phyloP scores from a whole-genome alignment of 768 basidiomycete species.

The Leccinum variicolor region DNA sequence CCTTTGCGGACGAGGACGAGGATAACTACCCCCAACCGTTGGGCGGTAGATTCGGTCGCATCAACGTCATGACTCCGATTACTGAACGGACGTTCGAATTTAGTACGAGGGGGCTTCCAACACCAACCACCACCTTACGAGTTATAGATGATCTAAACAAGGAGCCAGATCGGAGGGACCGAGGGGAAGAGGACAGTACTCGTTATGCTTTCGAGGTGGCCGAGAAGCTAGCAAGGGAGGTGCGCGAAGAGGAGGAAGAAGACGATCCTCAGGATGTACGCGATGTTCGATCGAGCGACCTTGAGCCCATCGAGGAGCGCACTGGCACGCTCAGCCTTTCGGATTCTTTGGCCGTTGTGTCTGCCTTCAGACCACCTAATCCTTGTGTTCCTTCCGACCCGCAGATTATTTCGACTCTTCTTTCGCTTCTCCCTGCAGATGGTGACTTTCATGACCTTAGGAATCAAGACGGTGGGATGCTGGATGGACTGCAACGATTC shows the following conservation, averaged over 20 bases:
- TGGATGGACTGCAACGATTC: constrained; percentile 73
- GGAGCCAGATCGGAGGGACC: constrained; percentile 18
- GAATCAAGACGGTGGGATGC: constrained; percentile 48
- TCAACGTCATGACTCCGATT: constrained; percentile 97
- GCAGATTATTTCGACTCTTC: constrained; percentile 55
- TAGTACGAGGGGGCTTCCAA: constrained; percentile 49
- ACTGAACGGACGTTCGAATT: constrained; percentile 92
- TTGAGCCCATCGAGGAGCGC: constrained; percentile 49
- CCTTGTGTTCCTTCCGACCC: constrained; percentile 87
- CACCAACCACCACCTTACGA: constrained; percentile 45
- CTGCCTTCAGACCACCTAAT: constrained; percentile 72
- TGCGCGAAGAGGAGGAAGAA: constrained; percentile 26
- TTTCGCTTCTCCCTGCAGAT: constrained; percentile 63
- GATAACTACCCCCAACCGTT: constrained; percentile 43
- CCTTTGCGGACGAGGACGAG: constrained; percentile 30
- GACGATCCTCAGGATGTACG: constrained; percentile 7
- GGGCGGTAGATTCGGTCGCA: constrained; percentile 74
- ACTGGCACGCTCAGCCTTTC: constrained; percentile 63
- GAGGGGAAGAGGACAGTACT: constrained; percentile 29
- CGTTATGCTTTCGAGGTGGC: constrained; percentile 53
- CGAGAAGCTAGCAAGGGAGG: constrained; percentile 54
- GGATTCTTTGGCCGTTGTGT: constrained; percentile 58
- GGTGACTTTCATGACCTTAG: constrained; percentile 59
- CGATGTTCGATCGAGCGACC: constrained; percentile 6
- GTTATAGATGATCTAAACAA: constrained; percentile 34